Base-by-base conservation (phyloP, 1,284 basidiomycete species). In the Sanghuangporus baumii region DNA sequence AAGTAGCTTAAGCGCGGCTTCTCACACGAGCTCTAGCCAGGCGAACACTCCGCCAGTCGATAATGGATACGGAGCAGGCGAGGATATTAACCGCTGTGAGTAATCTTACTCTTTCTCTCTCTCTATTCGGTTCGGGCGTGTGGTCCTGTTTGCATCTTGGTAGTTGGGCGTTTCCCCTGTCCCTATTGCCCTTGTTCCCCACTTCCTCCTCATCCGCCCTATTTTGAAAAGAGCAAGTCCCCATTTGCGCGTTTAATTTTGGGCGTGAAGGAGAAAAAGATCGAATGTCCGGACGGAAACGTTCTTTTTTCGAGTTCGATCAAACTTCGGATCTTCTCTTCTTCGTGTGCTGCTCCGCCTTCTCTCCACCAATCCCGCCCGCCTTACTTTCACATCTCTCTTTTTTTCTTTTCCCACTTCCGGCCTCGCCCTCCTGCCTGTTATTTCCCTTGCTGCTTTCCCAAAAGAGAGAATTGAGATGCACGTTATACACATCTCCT, bases 21-120 rank as follows among this genome's bases (percentile, higher is more conserved):
- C 85, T 47, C 86, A 87, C 65, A 81, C 84, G 8, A 88, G 87
- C 60, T 89, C 87, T 50, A 83, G 87, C 58, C 87, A 90, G 73
- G 88, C 90, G 55, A 87, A 88, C 69, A 91, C 89, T 43, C 89
- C 89, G n/a, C 89, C 90, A 43, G 78, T 82, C 62, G 83, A 77
- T 84, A 59, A 71, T 69, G 18, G 79, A 81, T 61, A 66, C 41
- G 52, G 52, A 55, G 64, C 55, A 50, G 85, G 83, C 70, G 83
- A 86, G 65, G 87, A 88, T 74, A 88, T 90, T 71, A 87, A 84
- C 71, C 83, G 89, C 75, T 90, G 89, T 91, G 77, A 87, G 89
- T 88, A 66, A 57, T 58, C 65, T 54, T 26, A 57, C 62, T 60
- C 18, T 61, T 58, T 61, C 54, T 67, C 62, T 60, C 18, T 61